These are phyloP conservation scores for Podosphaera fusca DNA, from an alignment of 2,329 filamentous ascomycete species.

Conservation along the genomic window DNA sequence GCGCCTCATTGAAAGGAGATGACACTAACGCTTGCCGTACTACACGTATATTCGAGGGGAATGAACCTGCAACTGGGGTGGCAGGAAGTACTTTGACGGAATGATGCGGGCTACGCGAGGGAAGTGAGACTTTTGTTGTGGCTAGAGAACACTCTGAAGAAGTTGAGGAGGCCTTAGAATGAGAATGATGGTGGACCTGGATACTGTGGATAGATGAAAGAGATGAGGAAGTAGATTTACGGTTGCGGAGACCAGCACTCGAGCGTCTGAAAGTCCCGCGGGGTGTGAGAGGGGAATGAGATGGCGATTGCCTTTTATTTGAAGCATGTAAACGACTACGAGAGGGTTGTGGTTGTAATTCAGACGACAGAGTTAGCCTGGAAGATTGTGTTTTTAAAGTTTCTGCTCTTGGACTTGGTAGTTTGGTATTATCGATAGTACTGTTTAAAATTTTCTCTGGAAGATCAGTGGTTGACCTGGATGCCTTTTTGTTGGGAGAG, in stretches of 20 bases:
- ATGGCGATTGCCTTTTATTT: conserved; percentile 51
- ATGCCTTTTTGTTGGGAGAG: conserved; percentile 23
- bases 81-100: conserved; percentile 90
- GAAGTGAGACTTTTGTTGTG: conserved; percentile 43
- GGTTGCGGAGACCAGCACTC: conserved; percentile 61
- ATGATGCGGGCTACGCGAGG: conserved; percentile 54
- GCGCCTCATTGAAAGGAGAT: conserved; percentile 32
- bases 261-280: conserved; percentile 66
- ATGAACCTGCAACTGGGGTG: conserved; percentile 51
- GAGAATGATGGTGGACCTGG: conserved; percentile 63
- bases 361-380: conserved; percentile 14
- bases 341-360: conserved; percentile 19
- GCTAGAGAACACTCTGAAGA: conserved; percentile 59
- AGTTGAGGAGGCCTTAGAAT: conserved; percentile 85
- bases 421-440: conserved; percentile 23
- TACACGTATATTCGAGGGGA: conserved; percentile 70
- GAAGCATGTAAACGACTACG: conserved; percentile 18
- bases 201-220: conserved; percentile 84
- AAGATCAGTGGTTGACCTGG: conserved; percentile 32
- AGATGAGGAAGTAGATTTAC: conserved; percentile 90
- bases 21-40: conserved; percentile 36
- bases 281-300: conserved; percentile 70
- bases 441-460: conserved; percentile 23
- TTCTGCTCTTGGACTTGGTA: conserved; percentile 34
- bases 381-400: conserved; percentile 23